Evolutionary conservation across 495 filamentous ascomycete genomes (phyloP).

Genomic region (Podospora tetraspora): DNA sequence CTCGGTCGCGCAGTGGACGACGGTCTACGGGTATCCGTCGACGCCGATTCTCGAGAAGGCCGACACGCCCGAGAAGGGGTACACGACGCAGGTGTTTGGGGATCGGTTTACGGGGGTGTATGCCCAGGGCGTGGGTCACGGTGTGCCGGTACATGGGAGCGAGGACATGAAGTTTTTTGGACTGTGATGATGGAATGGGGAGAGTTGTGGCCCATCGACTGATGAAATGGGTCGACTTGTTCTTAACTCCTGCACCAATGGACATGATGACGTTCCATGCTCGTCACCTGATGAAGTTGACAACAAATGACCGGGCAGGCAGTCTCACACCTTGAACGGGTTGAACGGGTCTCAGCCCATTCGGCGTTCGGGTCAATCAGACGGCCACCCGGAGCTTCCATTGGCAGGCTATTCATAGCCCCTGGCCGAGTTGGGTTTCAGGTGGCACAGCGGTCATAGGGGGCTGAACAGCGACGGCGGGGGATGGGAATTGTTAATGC

Average conservation of each 20-base stretch:
- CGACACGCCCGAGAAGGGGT: conserved; percentile 35
- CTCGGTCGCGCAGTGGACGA: conserved; percentile 49
- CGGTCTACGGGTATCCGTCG: conserved; percentile 38
- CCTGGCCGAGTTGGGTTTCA: neutral
- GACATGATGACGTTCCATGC: neutral
- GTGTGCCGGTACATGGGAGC: conserved; percentile 34
- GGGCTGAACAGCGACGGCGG: neutral
- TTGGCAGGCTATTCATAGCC: neutral
- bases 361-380: too few relatives aligned
- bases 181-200: conserved; percentile 14
- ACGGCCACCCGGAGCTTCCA: too few relatives aligned
- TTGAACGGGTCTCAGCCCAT: too few relatives aligned
- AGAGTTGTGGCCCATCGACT: neutral
- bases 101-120: conserved; percentile 37
- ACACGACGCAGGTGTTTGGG: conserved; percentile 36
- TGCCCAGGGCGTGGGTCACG: conserved; percentile 36
- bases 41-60: conserved; percentile 27
- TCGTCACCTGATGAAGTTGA: neutral
- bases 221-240: neutral
- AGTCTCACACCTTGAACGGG: too few relatives aligned
- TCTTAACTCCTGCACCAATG: neutral
- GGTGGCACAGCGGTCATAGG: neutral
- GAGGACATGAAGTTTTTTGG: conserved; percentile 38
- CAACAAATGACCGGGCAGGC: neutral
- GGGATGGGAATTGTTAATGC: neutral